Percentiles rank a stretch among this genome's conserved stretches.
Evolutionary conservation across 148 eudicot species (phyloP).

Genomic region (Vaccinium vitisidaea): DNA sequence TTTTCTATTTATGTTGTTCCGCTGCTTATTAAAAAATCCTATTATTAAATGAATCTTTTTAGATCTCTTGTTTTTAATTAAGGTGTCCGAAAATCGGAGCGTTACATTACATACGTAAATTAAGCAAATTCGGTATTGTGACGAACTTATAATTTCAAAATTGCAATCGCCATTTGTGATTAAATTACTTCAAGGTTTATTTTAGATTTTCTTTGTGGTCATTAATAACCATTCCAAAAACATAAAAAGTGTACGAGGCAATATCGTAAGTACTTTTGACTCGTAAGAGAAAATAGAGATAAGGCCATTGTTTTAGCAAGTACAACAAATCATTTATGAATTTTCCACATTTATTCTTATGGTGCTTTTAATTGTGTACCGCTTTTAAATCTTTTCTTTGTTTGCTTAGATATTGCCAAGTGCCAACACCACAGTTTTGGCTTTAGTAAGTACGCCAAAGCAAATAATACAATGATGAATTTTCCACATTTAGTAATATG

Average conservation of each 20-base stretch:
- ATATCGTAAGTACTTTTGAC: not conserved
- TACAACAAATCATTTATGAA: not conserved
- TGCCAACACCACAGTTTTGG: not conserved
- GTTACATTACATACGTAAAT: too few relatives aligned
- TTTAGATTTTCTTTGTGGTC: not conserved
- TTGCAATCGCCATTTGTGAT: not conserved
- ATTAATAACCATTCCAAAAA: too few relatives aligned
- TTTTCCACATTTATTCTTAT: not conserved
- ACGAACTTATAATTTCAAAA: not conserved
- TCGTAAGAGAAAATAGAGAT: too few relatives aligned
- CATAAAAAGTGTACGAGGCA: not conserved
- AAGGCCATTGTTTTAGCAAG: not conserved
- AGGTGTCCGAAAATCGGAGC: too few relatives aligned
- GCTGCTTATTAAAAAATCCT: too few relatives aligned
- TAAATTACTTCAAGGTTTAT: not conserved
- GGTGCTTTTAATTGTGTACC: not conserved
- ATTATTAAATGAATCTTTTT: too few relatives aligned
- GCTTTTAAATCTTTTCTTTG: not conserved
- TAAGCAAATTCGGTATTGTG: too few relatives aligned
- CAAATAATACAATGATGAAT: too few relatives aligned
- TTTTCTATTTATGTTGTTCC: too few relatives aligned
- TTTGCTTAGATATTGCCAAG: not conserved
- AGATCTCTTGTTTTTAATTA: too few relatives aligned
- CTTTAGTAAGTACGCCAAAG: too few relatives aligned
- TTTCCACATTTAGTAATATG: too few relatives aligned